Evolutionary conservation across 1,139 yeast genomes (phyloP).

Genomic region (Wickerhamomyces sp.): DNA sequence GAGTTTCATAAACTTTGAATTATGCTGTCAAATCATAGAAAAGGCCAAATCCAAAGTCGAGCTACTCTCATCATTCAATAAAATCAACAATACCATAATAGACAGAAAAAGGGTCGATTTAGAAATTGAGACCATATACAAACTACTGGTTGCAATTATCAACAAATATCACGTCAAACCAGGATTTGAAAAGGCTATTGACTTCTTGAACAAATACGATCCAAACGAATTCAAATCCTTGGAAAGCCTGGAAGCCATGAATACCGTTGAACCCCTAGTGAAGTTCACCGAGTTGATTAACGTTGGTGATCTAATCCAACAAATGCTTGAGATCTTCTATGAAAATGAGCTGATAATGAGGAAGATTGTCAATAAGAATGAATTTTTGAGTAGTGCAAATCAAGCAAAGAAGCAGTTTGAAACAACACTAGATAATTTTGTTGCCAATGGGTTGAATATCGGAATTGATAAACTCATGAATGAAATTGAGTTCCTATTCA

Average conservation of each 20-base stretch:
- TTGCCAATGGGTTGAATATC: slow-evolving; percentile 86
- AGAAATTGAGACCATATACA: slow-evolving; percentile 55
- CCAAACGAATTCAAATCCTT: slow-evolving; percentile 44
- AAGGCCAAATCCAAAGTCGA: slow-evolving; percentile 39
- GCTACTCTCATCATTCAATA: slow-evolving; percentile 21
- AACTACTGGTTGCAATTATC: slow-evolving; percentile 57
- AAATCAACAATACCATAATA: slow-evolving; percentile 24
- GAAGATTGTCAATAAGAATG: slow-evolving; percentile 63
- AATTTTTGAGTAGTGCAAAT: slow-evolving; percentile 73
- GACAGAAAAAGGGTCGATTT: slow-evolving; percentile 23
- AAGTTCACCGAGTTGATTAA: slow-evolving; percentile 87
- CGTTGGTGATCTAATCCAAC: slow-evolving; percentile 87
- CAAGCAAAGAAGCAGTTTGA: slow-evolving; percentile 81
- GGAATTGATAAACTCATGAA: slow-evolving; percentile 85
- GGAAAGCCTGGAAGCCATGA: slow-evolving; percentile 22
- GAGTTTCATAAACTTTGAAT: slow-evolving; percentile 39
- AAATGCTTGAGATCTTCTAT: slow-evolving; percentile 88
- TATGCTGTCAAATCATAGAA: slow-evolving; percentile 38
- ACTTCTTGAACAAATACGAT: slow-evolving; percentile 63
- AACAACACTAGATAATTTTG: slow-evolving; percentile 74
- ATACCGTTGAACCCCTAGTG: slow-evolving; percentile 72
- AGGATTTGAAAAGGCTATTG: slow-evolving; percentile 80
- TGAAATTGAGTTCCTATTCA: slow-evolving; percentile 57
- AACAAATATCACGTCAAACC: slow-evolving; percentile 68
- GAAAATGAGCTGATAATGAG: slow-evolving; percentile 72